Conservation (phyloP, 106 monocot species). For the Triglochin maritima region DNA sequence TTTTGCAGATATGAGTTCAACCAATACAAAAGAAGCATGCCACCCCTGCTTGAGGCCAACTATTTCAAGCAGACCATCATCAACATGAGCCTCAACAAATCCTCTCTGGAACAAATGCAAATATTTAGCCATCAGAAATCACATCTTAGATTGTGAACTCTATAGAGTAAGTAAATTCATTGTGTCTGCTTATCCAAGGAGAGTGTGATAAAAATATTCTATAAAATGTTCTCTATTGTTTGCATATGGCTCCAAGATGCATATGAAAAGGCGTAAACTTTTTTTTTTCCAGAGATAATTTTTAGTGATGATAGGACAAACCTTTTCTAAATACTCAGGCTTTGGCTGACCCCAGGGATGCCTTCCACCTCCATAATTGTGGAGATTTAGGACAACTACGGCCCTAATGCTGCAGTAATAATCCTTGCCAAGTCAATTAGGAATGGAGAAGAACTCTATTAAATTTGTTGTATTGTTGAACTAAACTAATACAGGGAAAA, state of each 20-base stretch:
- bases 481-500: no score
- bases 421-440: background rate
- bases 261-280: no score
- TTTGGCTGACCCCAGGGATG: conserved; percentile 87
- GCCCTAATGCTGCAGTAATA: conserved; percentile 61
- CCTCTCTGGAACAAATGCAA: conserved; percentile 44
- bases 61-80: conserved; percentile 96
- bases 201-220: no score
- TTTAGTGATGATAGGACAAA: conserved; percentile 6
- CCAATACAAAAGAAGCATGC: conserved; percentile 98
- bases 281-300: no score
- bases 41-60: conserved; percentile 97
- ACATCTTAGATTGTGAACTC: background rate
- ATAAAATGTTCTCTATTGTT: no score
- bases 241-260: no score
- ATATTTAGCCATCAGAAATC: background rate
- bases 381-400: conserved; percentile 79
- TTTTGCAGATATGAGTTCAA: conserved; percentile 84
- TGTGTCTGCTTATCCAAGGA: no score
- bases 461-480: no score
- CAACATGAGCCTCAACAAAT: conserved; percentile 81
- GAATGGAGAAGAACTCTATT: background rate
- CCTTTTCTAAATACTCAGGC: conserved; percentile 93
- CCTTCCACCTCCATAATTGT: conserved; percentile 85
- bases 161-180: no score